Base-by-base conservation (phyloP, 345 rosid species). In the Theobroma cacao region DNA sequence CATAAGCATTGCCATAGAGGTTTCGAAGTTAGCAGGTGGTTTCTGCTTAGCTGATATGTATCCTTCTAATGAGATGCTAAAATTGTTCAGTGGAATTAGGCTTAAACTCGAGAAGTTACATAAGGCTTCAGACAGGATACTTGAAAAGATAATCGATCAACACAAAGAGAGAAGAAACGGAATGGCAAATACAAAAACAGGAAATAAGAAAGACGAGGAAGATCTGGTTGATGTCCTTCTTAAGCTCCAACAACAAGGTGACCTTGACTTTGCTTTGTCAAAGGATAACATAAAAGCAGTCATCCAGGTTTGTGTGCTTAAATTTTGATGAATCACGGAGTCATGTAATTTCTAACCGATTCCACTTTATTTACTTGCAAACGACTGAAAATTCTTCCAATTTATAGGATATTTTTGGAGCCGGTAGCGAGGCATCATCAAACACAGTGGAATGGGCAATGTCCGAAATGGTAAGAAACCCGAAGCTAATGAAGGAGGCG, bases 401-500 rank as follows among this genome's bases (percentile, higher is more conserved):
- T n/a, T n/a, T n/a, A n/a, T n/a, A n/a, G 79, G 87, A 82, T 26
- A 34, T 84, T 3, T 78, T 84, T 11, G 1, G 15, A 12, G 86
- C 79, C 18, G 87, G 89, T 0, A 47, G 40, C 10, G 89, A 86
- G 3, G 77, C 89, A 38, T 80, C 80, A 12, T 18, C 84, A 12
- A 67, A 80, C 28, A 20, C 53, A 15, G 11, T 80, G 3, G 81
- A 71, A 0, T 82, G 84, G 87, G 85, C 84, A 40, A 77, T 83
- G 82, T 56, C 79, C 0, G 84, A 84, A 45, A 4, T 84, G 56
- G 9, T 82, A 14, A 84, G 30, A 26, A 78, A 86, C 22, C 91
- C 80, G 2, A 45, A 63, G 20, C 11, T 66, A 28, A 62, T 86
- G 47, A 43, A 72, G 7, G 72, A 62, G 72, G 85, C 84, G 45